These are phyloP conservation scores for Rubroboletus pulcherrimus DNA, from an alignment of 768 basidiomycete genomes.

Conservation along the genomic window DNA sequence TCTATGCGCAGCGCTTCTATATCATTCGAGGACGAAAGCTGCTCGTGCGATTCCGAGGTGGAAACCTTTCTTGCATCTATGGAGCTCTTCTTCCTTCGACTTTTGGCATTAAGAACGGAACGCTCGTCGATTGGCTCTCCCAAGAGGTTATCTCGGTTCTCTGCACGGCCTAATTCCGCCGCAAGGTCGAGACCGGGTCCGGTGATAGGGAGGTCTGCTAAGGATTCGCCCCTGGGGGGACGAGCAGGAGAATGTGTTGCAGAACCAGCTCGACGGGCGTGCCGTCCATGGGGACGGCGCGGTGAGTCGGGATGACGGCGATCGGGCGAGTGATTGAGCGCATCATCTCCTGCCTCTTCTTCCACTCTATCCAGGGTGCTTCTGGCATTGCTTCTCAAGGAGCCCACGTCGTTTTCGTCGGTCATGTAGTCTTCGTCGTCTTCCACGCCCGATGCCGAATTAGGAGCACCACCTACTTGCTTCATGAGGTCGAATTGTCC, in stretches of 20 bases:
- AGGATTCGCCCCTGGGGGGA: slow-evolving; percentile 65
- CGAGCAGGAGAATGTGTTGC: slow-evolving; percentile 42
- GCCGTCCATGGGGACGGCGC: slow-evolving; percentile 40
- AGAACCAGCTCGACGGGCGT: slow-evolving; percentile 56
- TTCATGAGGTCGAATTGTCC: slow-evolving; percentile 80
- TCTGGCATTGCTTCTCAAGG: slow-evolving; percentile 52
- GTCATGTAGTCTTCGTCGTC: slow-evolving; percentile 31
- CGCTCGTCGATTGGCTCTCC: slow-evolving; percentile 52
- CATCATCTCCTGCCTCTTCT: slow-evolving; percentile 44
- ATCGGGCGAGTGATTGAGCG: slow-evolving; percentile 38
- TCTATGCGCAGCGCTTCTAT: slow-evolving; percentile 77
- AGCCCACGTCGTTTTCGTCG: slow-evolving; percentile 48
- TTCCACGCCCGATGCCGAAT: slow-evolving; percentile 38
- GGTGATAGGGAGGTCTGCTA: slow-evolving; percentile 82
- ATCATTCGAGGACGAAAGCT: slow-evolving; percentile 47
- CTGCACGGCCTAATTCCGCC: slow-evolving; percentile 86
- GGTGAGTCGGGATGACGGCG: slow-evolving; percentile 36
- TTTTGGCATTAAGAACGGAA: slow-evolving; percentile 41
- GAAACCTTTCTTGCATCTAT: slow-evolving; percentile 32
- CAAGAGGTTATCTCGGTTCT: slow-evolving; percentile 78
- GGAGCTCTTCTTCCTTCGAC: slow-evolving; percentile 40
- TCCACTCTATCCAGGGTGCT: slow-evolving; percentile 63
- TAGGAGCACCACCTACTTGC: slow-evolving; percentile 53
- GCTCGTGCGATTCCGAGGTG: slow-evolving; percentile 40
- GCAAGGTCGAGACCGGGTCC: slow-evolving; percentile 88